phyloP scores from a whole-genome alignment of 176 grass and related monocot species.

The Pharus latifolius region DNA sequence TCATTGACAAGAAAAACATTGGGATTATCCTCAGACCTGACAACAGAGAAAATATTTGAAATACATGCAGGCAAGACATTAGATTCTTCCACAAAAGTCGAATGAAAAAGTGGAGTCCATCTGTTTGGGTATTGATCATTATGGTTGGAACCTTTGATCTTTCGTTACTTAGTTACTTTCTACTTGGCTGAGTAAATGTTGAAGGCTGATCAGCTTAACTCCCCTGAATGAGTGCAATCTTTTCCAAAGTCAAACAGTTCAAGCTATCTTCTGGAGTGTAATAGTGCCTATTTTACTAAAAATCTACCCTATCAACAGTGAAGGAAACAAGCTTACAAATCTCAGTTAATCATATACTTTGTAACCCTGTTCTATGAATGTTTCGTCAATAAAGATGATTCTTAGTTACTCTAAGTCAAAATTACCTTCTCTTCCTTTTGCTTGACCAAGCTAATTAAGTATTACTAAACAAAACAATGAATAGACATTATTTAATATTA shows the following conservation, averaged over 20 bases:
- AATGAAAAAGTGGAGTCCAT: background rate
- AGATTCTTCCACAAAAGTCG: background rate
- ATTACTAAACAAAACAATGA: conserved; percentile 1
- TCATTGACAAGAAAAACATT: conserved; percentile 99
- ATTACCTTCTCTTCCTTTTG: background rate
- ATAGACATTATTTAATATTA: background rate
- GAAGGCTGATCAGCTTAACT: background rate
- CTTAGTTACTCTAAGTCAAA: background rate
- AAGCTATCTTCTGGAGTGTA: background rate
- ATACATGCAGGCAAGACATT: background rate
- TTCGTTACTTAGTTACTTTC: background rate
- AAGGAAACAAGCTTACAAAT: background rate
- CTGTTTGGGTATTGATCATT: background rate
- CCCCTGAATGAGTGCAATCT: background rate
- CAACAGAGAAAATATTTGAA: conserved; percentile 33
- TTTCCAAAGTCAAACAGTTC: background rate
- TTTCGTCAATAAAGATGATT: background rate
- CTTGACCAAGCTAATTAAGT: background rate
- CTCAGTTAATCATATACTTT: background rate
- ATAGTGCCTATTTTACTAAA: background rate
- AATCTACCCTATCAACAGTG: background rate
- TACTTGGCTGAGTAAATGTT: background rate
- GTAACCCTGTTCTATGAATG: background rate
- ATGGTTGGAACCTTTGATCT: background rate
- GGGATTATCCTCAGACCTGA: conserved; percentile 75